Percentiles rank a stretch among this genome's conserved stretches.
Evolutionary conservation across 768 basidiomycete genomes (phyloP).

Genomic region (Cyathus striatus): DNA sequence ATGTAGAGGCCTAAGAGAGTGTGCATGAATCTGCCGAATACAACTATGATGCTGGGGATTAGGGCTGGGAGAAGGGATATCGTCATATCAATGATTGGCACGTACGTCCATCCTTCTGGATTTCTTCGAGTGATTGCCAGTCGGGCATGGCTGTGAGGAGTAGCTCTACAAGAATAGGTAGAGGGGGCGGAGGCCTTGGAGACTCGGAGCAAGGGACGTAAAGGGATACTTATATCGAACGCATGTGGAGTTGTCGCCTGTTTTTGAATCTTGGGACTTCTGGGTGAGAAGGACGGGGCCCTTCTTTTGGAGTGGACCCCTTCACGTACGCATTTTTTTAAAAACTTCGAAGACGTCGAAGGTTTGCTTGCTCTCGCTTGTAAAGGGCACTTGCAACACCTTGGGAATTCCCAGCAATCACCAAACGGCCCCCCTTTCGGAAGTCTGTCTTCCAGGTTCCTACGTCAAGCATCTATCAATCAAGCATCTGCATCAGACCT

Average conservation of each 20-base stretch:
- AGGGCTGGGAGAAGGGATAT: neutral
- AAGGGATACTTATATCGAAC: neutral
- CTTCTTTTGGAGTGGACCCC: neutral
- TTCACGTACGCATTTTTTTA: no score
- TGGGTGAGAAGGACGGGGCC: neutral
- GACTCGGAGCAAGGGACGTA: neutral
- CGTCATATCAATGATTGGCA: slow-evolving; percentile 1
- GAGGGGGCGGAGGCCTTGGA: slow-evolving; percentile 11
- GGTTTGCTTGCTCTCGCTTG: neutral
- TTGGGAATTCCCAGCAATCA: no score
- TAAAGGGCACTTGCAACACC: neutral
- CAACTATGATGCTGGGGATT: slow-evolving; percentile 20
- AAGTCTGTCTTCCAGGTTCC: neutral
- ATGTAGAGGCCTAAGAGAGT: slow-evolving; percentile 55
- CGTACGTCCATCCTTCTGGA: slow-evolving; percentile 43
- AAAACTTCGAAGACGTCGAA: neutral
- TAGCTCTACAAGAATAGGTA: slow-evolving; percentile 9
- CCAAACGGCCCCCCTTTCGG: no score
- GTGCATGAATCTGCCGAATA: slow-evolving; percentile 56
- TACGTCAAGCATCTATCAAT: no score
- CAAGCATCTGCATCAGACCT: no score
- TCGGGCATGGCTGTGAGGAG: slow-evolving; percentile 40
- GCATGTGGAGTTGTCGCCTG: slow-evolving; percentile 6
- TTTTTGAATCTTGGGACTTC: neutral
- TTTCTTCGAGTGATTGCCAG: slow-evolving; percentile 47